Evolutionary conservation across 2,329 filamentous ascomycete genomes (phyloP).

Genomic region (Ophiostoma ulmi): DNA sequence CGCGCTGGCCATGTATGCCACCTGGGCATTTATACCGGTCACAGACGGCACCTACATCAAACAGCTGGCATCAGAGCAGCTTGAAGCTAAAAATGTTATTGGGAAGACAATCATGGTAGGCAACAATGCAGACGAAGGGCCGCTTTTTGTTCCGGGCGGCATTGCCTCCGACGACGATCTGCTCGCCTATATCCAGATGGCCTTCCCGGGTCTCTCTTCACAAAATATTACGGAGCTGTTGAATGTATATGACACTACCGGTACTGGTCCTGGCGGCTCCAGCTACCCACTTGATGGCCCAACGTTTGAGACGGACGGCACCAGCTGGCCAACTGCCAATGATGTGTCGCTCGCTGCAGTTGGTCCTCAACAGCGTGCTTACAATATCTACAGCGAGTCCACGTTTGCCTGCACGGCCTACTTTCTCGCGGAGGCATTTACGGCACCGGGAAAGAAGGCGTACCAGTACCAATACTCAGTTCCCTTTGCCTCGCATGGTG

Average conservation of each 20-base stretch:
- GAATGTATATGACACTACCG: constrained; percentile 5
- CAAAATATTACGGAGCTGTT: constrained; percentile 35
- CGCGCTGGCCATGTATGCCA: constrained; percentile 25
- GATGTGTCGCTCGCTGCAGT: constrained; percentile 34
- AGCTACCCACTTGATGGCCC: constrained; percentile 27
- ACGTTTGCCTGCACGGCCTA: constrained; percentile 51
- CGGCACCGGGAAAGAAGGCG: constrained; percentile 29
- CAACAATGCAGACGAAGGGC: constrained; percentile 49
- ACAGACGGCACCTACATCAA: constrained; percentile 35
- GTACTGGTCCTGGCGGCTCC: constrained; percentile 27
- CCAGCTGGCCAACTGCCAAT: constrained; percentile 27
- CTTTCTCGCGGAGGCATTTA: constrained; percentile 46
- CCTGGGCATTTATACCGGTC: constrained; percentile 36
- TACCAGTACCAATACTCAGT: constrained; percentile 45
- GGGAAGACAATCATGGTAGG: constrained; percentile 30
- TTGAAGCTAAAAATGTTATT: constrained; percentile 33
- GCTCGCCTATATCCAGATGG: constrained; percentile 36
- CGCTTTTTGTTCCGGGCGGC: constrained; percentile 41
- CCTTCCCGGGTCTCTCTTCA: constrained; percentile 39
- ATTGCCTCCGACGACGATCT: constrained; percentile 41
- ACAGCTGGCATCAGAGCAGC: constrained; percentile 32
- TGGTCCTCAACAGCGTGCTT: constrained; percentile 47
- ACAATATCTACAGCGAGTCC: constrained; percentile 48
- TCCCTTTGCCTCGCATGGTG: constrained; percentile 35
- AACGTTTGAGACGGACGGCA: constrained; percentile 36